phyloP scores from a whole-genome alignment of 805 yeast species.

The Candida vartiovaarae region DNA sequence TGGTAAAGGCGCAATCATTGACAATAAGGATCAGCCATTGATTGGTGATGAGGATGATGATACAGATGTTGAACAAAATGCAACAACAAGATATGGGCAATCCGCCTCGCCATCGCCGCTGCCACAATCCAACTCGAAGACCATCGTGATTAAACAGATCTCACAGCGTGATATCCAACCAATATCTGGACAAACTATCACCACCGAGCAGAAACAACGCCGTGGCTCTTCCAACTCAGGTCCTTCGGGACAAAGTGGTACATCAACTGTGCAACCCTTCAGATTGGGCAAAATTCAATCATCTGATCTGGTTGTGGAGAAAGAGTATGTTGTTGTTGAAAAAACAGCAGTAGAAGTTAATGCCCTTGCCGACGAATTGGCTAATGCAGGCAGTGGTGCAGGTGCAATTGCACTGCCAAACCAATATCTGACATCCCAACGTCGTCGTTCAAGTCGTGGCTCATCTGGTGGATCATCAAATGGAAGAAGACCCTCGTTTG shows the following conservation, averaged over 20 bases:
- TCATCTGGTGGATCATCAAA: constrained; percentile 38
- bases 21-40: constrained; percentile 13
- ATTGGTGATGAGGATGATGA: constrained; percentile 11
- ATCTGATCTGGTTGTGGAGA: constrained; percentile 54
- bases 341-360: constrained; percentile 93
- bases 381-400: constrained; percentile 48
- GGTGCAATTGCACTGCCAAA: constrained; percentile 35
- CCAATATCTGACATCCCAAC: constrained; percentile 13
- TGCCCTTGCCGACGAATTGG: constrained; percentile 90
- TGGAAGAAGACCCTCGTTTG: constrained; percentile 53
- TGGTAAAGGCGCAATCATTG: constrained; percentile 25
- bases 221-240: constrained; percentile 5
- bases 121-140: background rate
- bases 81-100: background rate
- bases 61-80: constrained; percentile 1
- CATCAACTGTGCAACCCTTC: constrained; percentile 2
- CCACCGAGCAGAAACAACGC: constrained; percentile 5
- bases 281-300: constrained; percentile 9
- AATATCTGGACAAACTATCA: constrained; percentile 8
- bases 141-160: constrained; percentile 13
- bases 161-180: constrained; percentile 21
- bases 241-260: background rate
- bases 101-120: constrained; percentile 1
- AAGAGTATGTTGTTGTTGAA: constrained; percentile 91
- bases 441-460: constrained; percentile 36